Conservation (phyloP, 2,329 filamentous ascomycete genomes). For the Epichloe glyceriae region DNA sequence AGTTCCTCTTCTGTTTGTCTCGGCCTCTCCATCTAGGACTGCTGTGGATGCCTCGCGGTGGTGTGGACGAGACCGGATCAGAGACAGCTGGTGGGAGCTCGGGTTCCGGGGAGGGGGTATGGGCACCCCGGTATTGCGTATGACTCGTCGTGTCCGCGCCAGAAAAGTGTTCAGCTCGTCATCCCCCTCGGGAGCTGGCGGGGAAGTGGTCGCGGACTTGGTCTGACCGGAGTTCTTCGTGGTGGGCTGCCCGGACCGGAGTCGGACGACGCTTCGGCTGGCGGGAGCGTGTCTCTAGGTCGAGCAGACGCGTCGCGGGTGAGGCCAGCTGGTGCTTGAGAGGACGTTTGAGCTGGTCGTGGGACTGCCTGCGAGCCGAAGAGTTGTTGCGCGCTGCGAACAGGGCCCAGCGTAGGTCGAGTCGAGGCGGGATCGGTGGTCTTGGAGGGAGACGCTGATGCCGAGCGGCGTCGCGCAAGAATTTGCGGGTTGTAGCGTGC, state of each 20-base stretch:
- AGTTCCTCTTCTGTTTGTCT: conserved; percentile 22
- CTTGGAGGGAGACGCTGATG: conserved; percentile 21
- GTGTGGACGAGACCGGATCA: conserved; percentile 41
- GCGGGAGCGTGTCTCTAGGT: conserved; percentile 9
- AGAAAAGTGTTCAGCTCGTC: conserved; percentile 19
- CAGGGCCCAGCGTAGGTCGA: not conserved
- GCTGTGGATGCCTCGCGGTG: conserved; percentile 46
- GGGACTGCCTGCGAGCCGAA: not conserved
- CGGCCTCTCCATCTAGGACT: conserved; percentile 34
- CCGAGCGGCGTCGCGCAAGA: conserved; percentile 31
- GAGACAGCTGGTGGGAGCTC: conserved; percentile 47
- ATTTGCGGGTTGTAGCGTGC: conserved; percentile 48
- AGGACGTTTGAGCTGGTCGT: not conserved
- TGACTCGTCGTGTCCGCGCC: conserved; percentile 15
- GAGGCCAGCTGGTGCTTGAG: not conserved
- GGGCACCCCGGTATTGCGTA: conserved; percentile 19
- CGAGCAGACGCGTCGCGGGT: conserved; percentile 12
- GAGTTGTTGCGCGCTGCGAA: not conserved
- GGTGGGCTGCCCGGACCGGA: conserved; percentile 24
- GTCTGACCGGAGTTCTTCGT: conserved; percentile 27
- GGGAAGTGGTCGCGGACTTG: conserved; percentile 35
- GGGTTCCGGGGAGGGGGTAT: conserved; percentile 35
- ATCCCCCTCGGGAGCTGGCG: conserved; percentile 21
- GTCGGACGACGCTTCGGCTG: conserved; percentile 6
- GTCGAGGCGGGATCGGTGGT: conserved; percentile 8